phyloP scores from a whole-genome alignment of 1,284 basidiomycete genomes.

The Clitocybe nebularis region DNA sequence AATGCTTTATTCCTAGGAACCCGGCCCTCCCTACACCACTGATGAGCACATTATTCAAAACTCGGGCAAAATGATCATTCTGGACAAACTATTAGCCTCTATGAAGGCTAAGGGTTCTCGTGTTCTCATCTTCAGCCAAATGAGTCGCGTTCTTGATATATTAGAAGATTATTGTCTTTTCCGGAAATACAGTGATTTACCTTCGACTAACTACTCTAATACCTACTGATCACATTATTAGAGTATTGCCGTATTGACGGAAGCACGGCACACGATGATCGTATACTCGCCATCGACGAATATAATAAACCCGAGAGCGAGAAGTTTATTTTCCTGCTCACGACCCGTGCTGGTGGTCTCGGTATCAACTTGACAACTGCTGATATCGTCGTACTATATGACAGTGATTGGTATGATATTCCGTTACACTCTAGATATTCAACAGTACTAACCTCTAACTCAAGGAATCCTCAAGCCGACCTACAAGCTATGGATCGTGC shows the following conservation, averaged over 20 bases:
- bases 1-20: conserved; percentile 54
- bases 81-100: conserved; percentile 87
- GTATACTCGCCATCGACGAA: conserved; percentile 94
- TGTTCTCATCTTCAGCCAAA: conserved; percentile 97
- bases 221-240: conserved; percentile 26
- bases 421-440: conserved; percentile 8
- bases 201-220: background rate
- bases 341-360: conserved; percentile 96
- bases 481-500: conserved; percentile 99
- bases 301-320: conserved; percentile 96
- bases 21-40: conserved; percentile 97
- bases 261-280: conserved; percentile 93
- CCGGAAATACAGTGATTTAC: conserved; percentile 75
- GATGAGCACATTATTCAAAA: conserved; percentile 97
- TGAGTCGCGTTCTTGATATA: conserved; percentile 94
- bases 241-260: conserved; percentile 98
- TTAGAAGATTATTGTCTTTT: conserved; percentile 98
- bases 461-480: conserved; percentile 97
- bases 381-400: conserved; percentile 96
- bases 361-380: conserved; percentile 97
- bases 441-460: conserved; percentile 4
- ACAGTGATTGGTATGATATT: conserved; percentile 79
- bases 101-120: conserved; percentile 94
- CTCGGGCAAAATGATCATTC: conserved; percentile 95
- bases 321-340: conserved; percentile 96